These are phyloP conservation scores for Lizonia empirigonia DNA, from an alignment of 2,329 filamentous ascomycete genomes.

Conservation along the genomic window DNA sequence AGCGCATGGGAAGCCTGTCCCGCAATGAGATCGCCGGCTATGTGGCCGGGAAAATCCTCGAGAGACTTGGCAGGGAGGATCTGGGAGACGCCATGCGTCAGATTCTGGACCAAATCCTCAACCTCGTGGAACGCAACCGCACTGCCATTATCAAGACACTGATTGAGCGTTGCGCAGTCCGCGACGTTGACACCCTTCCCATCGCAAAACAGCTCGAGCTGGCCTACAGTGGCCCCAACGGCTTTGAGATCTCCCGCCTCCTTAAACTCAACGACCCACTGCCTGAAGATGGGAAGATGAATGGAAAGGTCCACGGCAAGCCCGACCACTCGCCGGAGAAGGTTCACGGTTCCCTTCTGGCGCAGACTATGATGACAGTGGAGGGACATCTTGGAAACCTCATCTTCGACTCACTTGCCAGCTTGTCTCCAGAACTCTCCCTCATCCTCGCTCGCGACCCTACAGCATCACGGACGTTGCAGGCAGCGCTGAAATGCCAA, in stretches of 20 bases:
- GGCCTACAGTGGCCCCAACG: slow-evolving; percentile 59
- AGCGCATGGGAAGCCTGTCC: slow-evolving; percentile 77
- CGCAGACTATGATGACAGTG: slow-evolving; percentile 77
- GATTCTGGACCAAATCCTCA: slow-evolving; percentile 73
- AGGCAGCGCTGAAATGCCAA: slow-evolving; percentile 64
- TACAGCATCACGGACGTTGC: slow-evolving; percentile 65
- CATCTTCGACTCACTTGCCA: slow-evolving; percentile 66
- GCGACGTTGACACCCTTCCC: slow-evolving; percentile 62
- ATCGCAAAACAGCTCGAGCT: slow-evolving; percentile 64
- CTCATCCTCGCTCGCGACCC: slow-evolving; percentile 69
- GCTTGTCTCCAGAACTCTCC: slow-evolving; percentile 56
- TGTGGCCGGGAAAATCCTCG: slow-evolving; percentile 80
- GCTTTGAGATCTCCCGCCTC: slow-evolving; percentile 63
- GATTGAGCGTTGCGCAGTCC: slow-evolving; percentile 79
- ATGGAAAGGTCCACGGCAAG: slow-evolving; percentile 32
- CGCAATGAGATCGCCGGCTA: slow-evolving; percentile 92
- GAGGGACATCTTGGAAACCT: slow-evolving; percentile 71
- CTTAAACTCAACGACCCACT: slow-evolving; percentile 60
- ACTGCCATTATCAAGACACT: slow-evolving; percentile 80
- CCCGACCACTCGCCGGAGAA: slow-evolving; percentile 56
- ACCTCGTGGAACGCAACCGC: slow-evolving; percentile 74
- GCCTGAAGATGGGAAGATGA: slow-evolving; percentile 45
- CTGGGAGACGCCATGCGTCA: slow-evolving; percentile 73
- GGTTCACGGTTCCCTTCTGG: slow-evolving; percentile 82
- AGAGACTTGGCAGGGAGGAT: slow-evolving; percentile 85